phyloP scores from a whole-genome alignment of 805 yeast genomes.

The Dipodascus albidus region DNA sequence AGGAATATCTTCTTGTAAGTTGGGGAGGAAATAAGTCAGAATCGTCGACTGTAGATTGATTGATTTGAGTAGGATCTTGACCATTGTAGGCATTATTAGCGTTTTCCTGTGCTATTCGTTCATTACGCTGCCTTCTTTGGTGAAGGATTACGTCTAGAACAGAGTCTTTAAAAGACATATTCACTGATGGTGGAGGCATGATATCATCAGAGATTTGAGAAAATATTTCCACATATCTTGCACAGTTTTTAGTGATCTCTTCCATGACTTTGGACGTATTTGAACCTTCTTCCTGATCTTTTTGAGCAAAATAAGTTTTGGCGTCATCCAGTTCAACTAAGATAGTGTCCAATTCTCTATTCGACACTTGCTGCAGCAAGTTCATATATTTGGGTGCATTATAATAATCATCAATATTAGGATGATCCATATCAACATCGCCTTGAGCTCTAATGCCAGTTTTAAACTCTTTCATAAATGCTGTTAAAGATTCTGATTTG shows the following conservation, averaged over 20 bases:
- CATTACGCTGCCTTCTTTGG: conserved; percentile 78
- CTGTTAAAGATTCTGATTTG: neutral
- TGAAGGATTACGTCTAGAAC: conserved; percentile 87
- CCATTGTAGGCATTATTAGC: conserved; percentile 28
- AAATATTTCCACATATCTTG: conserved; percentile 70
- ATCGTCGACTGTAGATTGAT: conserved; percentile 17
- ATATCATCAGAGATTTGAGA: conserved; percentile 63
- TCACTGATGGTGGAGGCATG: conserved; percentile 80
- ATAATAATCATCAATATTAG: neutral
- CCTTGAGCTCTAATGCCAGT: neutral
- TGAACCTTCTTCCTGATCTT: conserved; percentile 23
- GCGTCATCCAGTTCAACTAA: conserved; percentile 78
- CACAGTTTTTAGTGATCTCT: conserved; percentile 44
- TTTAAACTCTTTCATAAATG: neutral
- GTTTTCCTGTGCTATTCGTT: conserved; percentile 48
- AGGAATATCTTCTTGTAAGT: conserved; percentile 72
- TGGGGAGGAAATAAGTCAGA: conserved; percentile 68
- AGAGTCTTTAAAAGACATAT: conserved; percentile 70
- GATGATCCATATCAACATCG: neutral
- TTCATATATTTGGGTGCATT: conserved; percentile 48
- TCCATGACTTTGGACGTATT: conserved; percentile 10
- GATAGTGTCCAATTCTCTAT: conserved; percentile 63
- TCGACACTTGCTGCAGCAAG: conserved; percentile 67
- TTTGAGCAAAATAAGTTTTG: conserved; percentile 47
- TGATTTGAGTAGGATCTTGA: conserved; percentile 8